These are phyloP conservation scores for Penicillium polonicum DNA, from an alignment of 2,329 filamentous ascomycete species.

Conservation along the genomic window DNA sequence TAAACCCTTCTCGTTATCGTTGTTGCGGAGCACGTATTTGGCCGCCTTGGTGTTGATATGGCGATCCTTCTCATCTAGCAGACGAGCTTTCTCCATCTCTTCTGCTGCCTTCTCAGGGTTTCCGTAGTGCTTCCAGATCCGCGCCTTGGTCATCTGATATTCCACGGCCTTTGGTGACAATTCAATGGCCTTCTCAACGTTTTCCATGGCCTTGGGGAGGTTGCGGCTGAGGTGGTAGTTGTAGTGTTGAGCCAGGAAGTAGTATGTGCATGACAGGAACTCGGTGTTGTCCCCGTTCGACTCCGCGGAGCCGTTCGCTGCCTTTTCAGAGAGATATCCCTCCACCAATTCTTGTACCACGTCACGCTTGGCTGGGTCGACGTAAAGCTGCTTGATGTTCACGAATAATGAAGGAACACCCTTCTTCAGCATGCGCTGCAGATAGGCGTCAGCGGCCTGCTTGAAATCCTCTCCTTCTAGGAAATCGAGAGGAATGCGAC, in stretches of 20 bases:
- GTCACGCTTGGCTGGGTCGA: constrained; percentile 73
- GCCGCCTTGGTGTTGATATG: constrained; percentile 99
- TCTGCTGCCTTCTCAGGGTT: constrained; percentile 76
- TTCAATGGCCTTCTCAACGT: constrained; percentile 79
- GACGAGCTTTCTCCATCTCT: constrained; percentile 82
- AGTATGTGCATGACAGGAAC: constrained; percentile 77
- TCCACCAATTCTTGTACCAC: constrained; percentile 73
- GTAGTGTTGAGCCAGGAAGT: constrained; percentile 96
- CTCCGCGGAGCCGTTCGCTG: constrained; percentile 52
- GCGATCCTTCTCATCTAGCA: constrained; percentile 83
- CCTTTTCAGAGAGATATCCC: constrained; percentile 64
- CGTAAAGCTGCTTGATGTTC: constrained; percentile 92
- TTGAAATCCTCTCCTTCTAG: constrained; percentile 78
- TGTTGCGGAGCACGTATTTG: constrained; percentile 92
- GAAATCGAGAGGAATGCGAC: constrained; percentile 86
- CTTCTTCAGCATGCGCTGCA: constrained; percentile 82
- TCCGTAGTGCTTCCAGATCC: constrained; percentile 89
- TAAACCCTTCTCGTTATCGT: constrained; percentile 82
- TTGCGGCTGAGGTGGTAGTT: constrained; percentile 88
- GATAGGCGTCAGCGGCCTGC: constrained; percentile 72
- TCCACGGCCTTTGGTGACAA: constrained; percentile 79
- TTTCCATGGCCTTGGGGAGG: constrained; percentile 74
- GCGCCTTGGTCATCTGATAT: constrained; percentile 90
- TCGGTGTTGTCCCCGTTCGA: constrained; percentile 53
- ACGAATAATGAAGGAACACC: constrained; percentile 95